These are phyloP conservation scores for Cystofilobasidium bisporidii DNA, from an alignment of 768 basidiomycete species.

Conservation along the genomic window DNA sequence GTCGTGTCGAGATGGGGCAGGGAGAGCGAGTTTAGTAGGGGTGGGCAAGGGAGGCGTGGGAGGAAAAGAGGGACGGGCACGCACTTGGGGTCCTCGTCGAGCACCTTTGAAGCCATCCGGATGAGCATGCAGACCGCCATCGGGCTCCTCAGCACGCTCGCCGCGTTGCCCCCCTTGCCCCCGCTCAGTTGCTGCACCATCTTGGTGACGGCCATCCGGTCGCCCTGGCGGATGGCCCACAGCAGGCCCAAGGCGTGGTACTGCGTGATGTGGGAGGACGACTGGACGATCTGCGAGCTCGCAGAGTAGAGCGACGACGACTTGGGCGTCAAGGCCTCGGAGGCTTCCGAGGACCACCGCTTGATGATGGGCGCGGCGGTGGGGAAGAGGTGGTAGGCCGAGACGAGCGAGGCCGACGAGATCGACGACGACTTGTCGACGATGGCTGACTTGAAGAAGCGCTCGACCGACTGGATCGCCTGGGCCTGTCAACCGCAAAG, in stretches of 20 bases:
- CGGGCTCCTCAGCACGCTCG: slow-evolving; percentile 79
- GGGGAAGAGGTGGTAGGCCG: slow-evolving; percentile 92
- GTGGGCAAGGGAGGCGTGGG: not conserved
- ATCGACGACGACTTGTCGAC: slow-evolving; percentile 94
- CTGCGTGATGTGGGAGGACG: slow-evolving; percentile 86
- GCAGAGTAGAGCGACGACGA: slow-evolving; percentile 53
- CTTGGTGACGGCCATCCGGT: slow-evolving; percentile 97
- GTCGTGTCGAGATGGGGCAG: not conserved
- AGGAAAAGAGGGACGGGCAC: too few relatives aligned
- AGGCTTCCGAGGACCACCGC: slow-evolving; percentile 98
- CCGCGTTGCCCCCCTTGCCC: slow-evolving; percentile 58
- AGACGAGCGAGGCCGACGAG: slow-evolving; percentile 90
- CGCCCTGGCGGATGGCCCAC: slow-evolving; percentile 90
- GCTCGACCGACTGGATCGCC: slow-evolving; percentile 97
- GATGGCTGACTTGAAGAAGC: slow-evolving; percentile 98
- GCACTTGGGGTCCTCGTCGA: slow-evolving; percentile 97
- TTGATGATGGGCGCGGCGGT: slow-evolving; percentile 90
- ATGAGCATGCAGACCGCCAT: slow-evolving; percentile 99
- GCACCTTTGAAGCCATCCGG: slow-evolving; percentile 94
- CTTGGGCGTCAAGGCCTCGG: slow-evolving; percentile 90
- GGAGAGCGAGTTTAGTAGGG: too few relatives aligned
- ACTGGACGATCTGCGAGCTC: slow-evolving; percentile 58
- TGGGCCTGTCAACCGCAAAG: slow-evolving; percentile 23
- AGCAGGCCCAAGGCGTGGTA: slow-evolving; percentile 92
- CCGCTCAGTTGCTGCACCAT: slow-evolving; percentile 86